Conservation (phyloP, 2,329 filamentous ascomycete species). For the Penicillium oxalicum region DNA sequence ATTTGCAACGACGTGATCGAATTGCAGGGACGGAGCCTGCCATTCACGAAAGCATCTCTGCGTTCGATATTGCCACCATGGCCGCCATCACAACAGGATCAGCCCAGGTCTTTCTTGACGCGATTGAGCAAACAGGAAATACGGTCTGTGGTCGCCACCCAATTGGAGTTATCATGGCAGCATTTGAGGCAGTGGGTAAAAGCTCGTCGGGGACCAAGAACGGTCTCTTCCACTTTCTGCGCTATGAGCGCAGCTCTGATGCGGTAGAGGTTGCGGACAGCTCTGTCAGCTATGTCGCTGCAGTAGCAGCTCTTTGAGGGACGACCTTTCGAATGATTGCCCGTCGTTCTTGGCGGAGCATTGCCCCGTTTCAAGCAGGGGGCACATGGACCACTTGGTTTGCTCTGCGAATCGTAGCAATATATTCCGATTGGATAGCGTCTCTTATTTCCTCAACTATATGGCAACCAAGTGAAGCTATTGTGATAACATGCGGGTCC, state of each 20-base stretch:
- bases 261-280: conserved; percentile 63
- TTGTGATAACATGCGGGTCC: too few relatives aligned
- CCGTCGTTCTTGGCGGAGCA: too few relatives aligned
- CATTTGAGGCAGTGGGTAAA: conserved; percentile 59
- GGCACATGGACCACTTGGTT: too few relatives aligned
- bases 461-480: too few relatives aligned
- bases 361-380: too few relatives aligned
- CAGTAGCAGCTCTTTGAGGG: conserved; percentile 66
- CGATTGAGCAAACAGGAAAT: conserved; percentile 68
- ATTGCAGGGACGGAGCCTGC: conserved; percentile 36
- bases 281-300: conserved; percentile 93
- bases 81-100: conserved; percentile 72
- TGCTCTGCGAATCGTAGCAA: too few relatives aligned
- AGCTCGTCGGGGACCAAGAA: conserved; percentile 36
- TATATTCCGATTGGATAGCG: too few relatives aligned
- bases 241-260: conserved; percentile 81
- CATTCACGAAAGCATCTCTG: conserved; percentile 80
- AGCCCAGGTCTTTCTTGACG: conserved; percentile 64
- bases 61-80: conserved; percentile 76
- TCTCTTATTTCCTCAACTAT: too few relatives aligned
- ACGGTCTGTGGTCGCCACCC: conserved; percentile 94
- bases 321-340: background rate
- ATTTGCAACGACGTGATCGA: conserved; percentile 27
- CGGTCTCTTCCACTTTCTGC: conserved; percentile 67
- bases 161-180: conserved; percentile 88